Base-by-base conservation (phyloP, 164 flowering plant species). In the Aristolochia fimbriata region DNA sequence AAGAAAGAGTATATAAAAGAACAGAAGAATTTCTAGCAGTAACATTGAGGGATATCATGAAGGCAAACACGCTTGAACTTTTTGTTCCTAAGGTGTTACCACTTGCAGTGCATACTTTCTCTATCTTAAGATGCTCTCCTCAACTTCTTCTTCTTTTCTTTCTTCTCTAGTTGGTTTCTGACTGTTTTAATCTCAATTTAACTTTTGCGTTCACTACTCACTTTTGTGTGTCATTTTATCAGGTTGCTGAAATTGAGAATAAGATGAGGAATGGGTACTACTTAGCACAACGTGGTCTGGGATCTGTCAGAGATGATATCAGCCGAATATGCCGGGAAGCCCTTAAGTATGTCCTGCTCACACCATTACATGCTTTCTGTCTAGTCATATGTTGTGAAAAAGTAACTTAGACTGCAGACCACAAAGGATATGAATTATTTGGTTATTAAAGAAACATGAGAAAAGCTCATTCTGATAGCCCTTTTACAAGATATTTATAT, bases 251-350 rank as follows among this genome's bases (percentile, higher is more conserved):
- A 71, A 91, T 94, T 61, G 88, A 86, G 73, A 81, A 72, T 33
- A 86, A 75, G 80, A 88, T 94, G 79, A 83, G 70, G 71, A 83
- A 71, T 70, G 99, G 99, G 41, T 87, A 91, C 75, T 94, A 94
- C 71, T 72, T 76, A 62, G 64, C 81, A 51, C 92, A 73, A 51
- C 92, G 73, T 72, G 99, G 99, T 25, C 75, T 94, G 74, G 74
- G 69, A 23, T 80, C 84, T 65, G 80, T 88, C 56, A 91, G 83
- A 70, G 96, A 87, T 53, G 97, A 94, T 68, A 81, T 94, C 64
- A 77, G 83, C 63, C 78, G 89, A 65, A 86, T 94, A 88, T 91
- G 95, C 76, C 76, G 86, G 67, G 97, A 85, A 73, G 99, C 96
- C 30, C 73, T 85, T 60, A 90, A 88, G 99, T 90, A 82, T 76